phyloP scores from a whole-genome alignment of 2,329 filamentous ascomycete genomes.

The Aureobasidium sp. region DNA sequence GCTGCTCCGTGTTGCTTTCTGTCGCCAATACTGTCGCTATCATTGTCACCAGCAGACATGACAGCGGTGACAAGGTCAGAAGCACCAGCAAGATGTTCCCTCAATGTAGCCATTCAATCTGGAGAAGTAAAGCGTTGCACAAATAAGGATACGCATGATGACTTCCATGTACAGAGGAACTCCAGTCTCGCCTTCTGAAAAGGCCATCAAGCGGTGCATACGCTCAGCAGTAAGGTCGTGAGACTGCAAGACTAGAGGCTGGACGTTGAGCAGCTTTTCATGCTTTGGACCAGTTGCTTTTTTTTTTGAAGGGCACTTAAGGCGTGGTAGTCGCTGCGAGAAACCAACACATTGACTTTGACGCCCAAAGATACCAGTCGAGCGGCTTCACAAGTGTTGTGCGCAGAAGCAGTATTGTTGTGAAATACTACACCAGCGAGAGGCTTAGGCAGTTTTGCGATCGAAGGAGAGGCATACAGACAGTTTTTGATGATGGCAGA shows the following conservation, averaged over 20 bases:
- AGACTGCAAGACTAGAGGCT: constrained; percentile 41
- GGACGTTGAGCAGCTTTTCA: constrained; percentile 37
- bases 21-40: neutral
- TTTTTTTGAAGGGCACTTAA: constrained; percentile 40
- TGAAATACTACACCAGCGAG: constrained; percentile 55
- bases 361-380: constrained; percentile 44
- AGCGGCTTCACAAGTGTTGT: constrained; percentile 51
- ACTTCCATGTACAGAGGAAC: constrained; percentile 54
- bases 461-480: constrained; percentile 36
- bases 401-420: constrained; percentile 46
- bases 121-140: constrained; percentile 66
- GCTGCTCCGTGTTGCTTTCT: constrained; percentile 3
- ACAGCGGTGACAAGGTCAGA: constrained; percentile 17
- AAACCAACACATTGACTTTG: constrained; percentile 46
- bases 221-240: constrained; percentile 44
- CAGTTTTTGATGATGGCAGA: constrained; percentile 55
- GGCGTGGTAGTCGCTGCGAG: constrained; percentile 39
- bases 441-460: constrained; percentile 43
- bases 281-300: constrained; percentile 28
- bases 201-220: constrained; percentile 51
- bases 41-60: too few relatives aligned
- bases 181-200: constrained; percentile 33
- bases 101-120: constrained; percentile 49
- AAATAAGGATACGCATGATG: constrained; percentile 50
- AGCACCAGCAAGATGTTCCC: constrained; percentile 42